Base-by-base conservation (phyloP, 352 stramenopile genomes). In the Elongisporangium anandrum region DNA sequence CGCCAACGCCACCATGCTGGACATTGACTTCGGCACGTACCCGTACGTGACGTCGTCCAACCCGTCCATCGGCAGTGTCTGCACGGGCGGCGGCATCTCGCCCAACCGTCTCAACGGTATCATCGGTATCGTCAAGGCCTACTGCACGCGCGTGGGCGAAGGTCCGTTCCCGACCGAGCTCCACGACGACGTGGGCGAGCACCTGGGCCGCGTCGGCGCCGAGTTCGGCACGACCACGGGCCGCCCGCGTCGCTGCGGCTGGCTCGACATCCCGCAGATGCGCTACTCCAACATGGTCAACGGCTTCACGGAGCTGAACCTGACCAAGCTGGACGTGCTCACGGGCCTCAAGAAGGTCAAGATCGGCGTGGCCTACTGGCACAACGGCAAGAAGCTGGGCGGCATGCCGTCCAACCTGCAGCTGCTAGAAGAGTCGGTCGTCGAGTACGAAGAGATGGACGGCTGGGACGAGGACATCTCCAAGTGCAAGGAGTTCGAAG, bases 1-100 rank as follows among this genome's bases (percentile, higher is more conserved):
- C 53, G 97, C 97, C 26, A 99, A 99, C 77, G 97, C 97, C 5
- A 98, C 96, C 21, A 99, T 99, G 97, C 83, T 99, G 48, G 97
- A 99, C 80, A 98, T 99, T 79, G 97, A 99, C 80, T 99, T 99
- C 70, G 97, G 97, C 56, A 99, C 97, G 52, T 99, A 99, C 82
- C 98, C 97, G 45, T 99, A 98, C 78, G 98, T 99, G 49, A 99
- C 98, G 34, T 99, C 96, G 50, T 98, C 91, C 59, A 99, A 99
- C 73, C 97, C 97, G 50, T 98, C 92, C 50, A 97, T 99, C 61
- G 97, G 97, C 57, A 97, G 87, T 69, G 95, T 99, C 38, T 96
- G 97, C 76, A 99, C 97, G 17, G 97, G 96, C 26, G 84, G 98
- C 15, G 96, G 96, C 55, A 97, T 99, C 41, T 96, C 90, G 48